These are phyloP conservation scores for Sugiyamaella novakii DNA, from an alignment of 1,139 yeast genomes.

Conservation along the genomic window DNA sequence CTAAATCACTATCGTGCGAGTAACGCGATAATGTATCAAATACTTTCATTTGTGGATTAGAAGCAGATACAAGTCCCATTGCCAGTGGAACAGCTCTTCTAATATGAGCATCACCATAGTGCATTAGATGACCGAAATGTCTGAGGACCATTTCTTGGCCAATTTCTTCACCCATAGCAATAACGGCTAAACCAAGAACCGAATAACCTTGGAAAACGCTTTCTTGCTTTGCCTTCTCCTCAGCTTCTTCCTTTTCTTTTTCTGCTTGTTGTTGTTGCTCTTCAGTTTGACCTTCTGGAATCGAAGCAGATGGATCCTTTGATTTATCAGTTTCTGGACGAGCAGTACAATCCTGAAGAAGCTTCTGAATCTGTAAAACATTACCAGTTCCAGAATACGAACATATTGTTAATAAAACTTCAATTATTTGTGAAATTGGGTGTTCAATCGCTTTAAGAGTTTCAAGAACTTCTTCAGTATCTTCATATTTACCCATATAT, in stretches of 20 bases:
- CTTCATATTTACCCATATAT: conserved; percentile 93
- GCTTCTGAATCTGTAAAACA: conserved; percentile 88
- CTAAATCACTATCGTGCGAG: conserved; percentile 93
- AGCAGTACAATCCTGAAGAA: conserved; percentile 82
- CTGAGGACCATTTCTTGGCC: conserved; percentile 98
- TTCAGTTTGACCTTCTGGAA: conserved; percentile 33
- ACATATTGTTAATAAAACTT: conserved; percentile 87
- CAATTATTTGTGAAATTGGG: conserved; percentile 87
- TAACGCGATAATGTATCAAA: conserved; percentile 94
- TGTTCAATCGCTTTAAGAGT: conserved; percentile 95
- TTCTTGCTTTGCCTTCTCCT: conserved; percentile 50
- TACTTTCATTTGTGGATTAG: conserved; percentile 96
- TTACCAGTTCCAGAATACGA: conserved; percentile 99
- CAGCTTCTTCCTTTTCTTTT: conserved; percentile 37
- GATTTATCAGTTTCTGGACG: conserved; percentile 51
- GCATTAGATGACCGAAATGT: conserved; percentile 97
- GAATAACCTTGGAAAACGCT: conserved; percentile 84
- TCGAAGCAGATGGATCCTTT: conserved; percentile 37
- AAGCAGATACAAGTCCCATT: conserved; percentile 90
- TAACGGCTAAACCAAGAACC: conserved; percentile 89
- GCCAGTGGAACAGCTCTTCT: conserved; percentile 97
- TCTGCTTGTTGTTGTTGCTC: conserved; percentile 21
- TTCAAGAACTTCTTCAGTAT: conserved; percentile 92
- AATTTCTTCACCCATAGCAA: conserved; percentile 97
- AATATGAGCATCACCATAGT: conserved; percentile 90